Percentiles rank a stretch among this genome's conserved stretches.
phyloP scores from a whole-genome alignment of 2,329 filamentous ascomycete species.

The Botrytis paeoniae region DNA sequence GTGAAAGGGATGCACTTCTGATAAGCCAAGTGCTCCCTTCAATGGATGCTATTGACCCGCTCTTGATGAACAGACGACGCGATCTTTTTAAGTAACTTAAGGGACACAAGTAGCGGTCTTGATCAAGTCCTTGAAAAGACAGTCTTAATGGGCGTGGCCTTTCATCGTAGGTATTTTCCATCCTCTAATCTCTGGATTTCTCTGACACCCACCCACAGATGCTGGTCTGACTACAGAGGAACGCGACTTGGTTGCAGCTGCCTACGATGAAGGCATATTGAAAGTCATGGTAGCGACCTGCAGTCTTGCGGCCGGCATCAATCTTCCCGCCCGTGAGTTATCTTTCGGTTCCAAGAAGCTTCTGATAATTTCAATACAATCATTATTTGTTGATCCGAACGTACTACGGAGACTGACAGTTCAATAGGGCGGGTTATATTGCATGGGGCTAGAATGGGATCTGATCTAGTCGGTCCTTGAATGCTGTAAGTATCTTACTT shows the following conservation, averaged over 20 bases:
- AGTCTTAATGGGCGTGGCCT: slow-evolving; percentile 65
- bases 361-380: neutral
- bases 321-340: slow-evolving; percentile 59
- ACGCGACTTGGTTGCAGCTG: slow-evolving; percentile 65
- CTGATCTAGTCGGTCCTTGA: slow-evolving; percentile 71
- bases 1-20: slow-evolving; percentile 64
- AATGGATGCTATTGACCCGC: slow-evolving; percentile 42
- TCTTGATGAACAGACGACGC: slow-evolving; percentile 54
- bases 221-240: slow-evolving; percentile 73
- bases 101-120: slow-evolving; percentile 62
- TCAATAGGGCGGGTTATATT: slow-evolving; percentile 60
- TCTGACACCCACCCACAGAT: slow-evolving; percentile 36
- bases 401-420: neutral
- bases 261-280: slow-evolving; percentile 65
- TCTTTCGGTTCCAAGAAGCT: neutral
- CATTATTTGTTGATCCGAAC: neutral
- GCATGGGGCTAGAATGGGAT: slow-evolving; percentile 72
- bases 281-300: slow-evolving; percentile 75
- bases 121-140: slow-evolving; percentile 65
- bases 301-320: slow-evolving; percentile 79
- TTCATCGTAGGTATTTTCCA: slow-evolving; percentile 58
- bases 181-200: neutral
- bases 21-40: slow-evolving; percentile 65
- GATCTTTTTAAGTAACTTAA: slow-evolving; percentile 64
- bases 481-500: slow-evolving; percentile 54